phyloP scores from a whole-genome alignment of 2,329 filamentous ascomycete species.

The Dactylellina parvicollis region DNA sequence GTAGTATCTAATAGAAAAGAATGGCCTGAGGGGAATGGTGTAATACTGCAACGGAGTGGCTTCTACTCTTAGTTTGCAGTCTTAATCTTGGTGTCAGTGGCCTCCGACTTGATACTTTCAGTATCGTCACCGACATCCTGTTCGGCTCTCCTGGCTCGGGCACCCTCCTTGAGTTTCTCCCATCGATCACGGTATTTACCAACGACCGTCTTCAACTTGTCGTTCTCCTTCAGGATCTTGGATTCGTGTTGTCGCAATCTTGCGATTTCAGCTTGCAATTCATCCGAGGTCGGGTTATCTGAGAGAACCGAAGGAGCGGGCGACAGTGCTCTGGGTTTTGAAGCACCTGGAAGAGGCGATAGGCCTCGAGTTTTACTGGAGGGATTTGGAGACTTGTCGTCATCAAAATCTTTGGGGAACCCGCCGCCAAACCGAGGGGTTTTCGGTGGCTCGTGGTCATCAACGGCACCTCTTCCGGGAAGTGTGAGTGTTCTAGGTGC shows the following conservation, averaged over 20 bases:
- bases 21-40: background rate
- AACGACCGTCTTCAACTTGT: constrained; percentile 68
- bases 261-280: constrained; percentile 49
- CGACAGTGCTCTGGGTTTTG: constrained; percentile 44
- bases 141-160: constrained; percentile 62
- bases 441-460: constrained; percentile 49
- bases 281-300: constrained; percentile 56
- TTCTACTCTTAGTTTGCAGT: background rate
- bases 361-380: constrained; percentile 19
- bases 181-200: constrained; percentile 71
- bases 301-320: constrained; percentile 38
- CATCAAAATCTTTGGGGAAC: constrained; percentile 50
- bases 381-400: constrained; percentile 49
- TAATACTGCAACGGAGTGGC: background rate
- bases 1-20: constrained; percentile 14
- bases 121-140: constrained; percentile 48
- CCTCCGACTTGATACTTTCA: constrained; percentile 39
- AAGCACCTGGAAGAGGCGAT: constrained; percentile 56
- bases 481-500: constrained; percentile 40
- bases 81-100: constrained; percentile 31
- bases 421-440: constrained; percentile 45
- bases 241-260: constrained; percentile 58
- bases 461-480: constrained; percentile 37
- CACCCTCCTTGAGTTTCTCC: constrained; percentile 75
- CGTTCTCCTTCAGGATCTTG: constrained; percentile 66